These are phyloP conservation scores for Phaeosphaeria sp. DNA, from an alignment of 2,329 filamentous ascomycete genomes.

Conservation along the genomic window DNA sequence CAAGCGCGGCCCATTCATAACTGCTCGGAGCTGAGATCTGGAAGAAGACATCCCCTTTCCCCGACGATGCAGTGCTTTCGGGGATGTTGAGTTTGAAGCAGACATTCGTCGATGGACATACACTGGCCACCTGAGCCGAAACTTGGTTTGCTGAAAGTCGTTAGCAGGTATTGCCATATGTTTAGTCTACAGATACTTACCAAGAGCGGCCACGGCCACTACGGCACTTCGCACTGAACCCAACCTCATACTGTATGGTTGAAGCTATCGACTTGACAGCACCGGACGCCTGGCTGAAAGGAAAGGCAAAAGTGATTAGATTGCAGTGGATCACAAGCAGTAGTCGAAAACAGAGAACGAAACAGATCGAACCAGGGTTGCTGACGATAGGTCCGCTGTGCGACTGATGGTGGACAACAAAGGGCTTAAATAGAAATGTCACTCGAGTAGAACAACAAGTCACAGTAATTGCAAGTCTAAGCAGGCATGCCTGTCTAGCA, in stretches of 20 bases:
- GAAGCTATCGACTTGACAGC: neutral
- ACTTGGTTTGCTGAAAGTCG: slow-evolving; percentile 27
- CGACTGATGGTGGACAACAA: slow-evolving; percentile 7
- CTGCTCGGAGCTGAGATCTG: slow-evolving; percentile 61
- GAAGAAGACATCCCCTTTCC: slow-evolving; percentile 63
- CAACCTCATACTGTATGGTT: neutral
- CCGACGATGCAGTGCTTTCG: slow-evolving; percentile 56
- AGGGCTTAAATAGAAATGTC: slow-evolving; percentile 12
- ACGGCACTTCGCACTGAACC: slow-evolving; percentile 1
- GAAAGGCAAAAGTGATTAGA: neutral
- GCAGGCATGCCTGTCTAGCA: slow-evolving; percentile 4
- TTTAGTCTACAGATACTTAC: slow-evolving; percentile 19
- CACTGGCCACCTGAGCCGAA: slow-evolving; percentile 40
- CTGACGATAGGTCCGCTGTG: neutral
- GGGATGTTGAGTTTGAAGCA: slow-evolving; percentile 64
- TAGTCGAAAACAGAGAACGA: neutral
- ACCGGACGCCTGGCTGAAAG: neutral
- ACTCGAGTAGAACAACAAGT: neutral
- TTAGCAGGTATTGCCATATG: slow-evolving; percentile 15
- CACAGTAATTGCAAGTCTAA: neutral
- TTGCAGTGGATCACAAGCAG: neutral
- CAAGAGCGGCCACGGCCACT: slow-evolving; percentile 33
- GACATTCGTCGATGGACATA: slow-evolving; percentile 39
- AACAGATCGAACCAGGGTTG: neutral
- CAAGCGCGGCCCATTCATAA: slow-evolving; percentile 63